A percentile compares a stretch with the other conserved stretches of the same genome.
Evolutionary conservation across 352 stramenopile species (phyloP).

Genomic region (Phytophthora melonis): DNA sequence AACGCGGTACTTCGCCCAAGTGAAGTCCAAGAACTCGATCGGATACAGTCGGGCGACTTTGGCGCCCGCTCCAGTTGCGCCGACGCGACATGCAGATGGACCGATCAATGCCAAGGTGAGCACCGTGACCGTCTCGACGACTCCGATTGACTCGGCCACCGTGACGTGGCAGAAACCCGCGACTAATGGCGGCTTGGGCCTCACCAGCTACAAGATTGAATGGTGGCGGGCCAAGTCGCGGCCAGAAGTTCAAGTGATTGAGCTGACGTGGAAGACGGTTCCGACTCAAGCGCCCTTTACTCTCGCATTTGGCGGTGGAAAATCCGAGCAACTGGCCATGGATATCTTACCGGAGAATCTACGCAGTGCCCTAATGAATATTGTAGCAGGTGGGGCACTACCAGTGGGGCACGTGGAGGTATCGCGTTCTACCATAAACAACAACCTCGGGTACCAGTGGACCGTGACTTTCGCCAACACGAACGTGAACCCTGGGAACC

Average conservation of each 20-base stretch:
- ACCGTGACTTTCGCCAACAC: conserved; percentile 70
- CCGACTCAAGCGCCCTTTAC: conserved; percentile 66
- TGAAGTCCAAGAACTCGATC: conserved; percentile 78
- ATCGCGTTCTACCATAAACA: conserved; percentile 62
- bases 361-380: conserved; percentile 89
- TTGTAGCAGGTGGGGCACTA: conserved; percentile 51
- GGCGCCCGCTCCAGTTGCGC: conserved; percentile 63
- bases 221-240: conserved; percentile 72
- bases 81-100: conserved; percentile 54
- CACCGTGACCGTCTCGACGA: conserved; percentile 50
- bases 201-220: conserved; percentile 88
- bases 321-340: conserved; percentile 73
- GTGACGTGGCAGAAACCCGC: conserved; percentile 80
- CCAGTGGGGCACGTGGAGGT: conserved; percentile 64
- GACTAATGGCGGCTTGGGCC: conserved; percentile 58
- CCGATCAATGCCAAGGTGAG: conserved; percentile 71
- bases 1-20: conserved; percentile 87
- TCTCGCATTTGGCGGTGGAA: conserved; percentile 82
- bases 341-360: conserved; percentile 85
- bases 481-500: conserved; percentile 53
- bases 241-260: conserved; percentile 86
- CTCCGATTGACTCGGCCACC: conserved; percentile 64
- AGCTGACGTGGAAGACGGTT: conserved; percentile 78
- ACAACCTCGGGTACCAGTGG: conserved; percentile 80
- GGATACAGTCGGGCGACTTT: conserved; percentile 73